A percentile compares a stretch with the other conserved stretches of the same genome.
These are phyloP conservation scores for Aspergillus melleus DNA, from an alignment of 2,329 filamentous ascomycete genomes.

Conservation along the genomic window DNA sequence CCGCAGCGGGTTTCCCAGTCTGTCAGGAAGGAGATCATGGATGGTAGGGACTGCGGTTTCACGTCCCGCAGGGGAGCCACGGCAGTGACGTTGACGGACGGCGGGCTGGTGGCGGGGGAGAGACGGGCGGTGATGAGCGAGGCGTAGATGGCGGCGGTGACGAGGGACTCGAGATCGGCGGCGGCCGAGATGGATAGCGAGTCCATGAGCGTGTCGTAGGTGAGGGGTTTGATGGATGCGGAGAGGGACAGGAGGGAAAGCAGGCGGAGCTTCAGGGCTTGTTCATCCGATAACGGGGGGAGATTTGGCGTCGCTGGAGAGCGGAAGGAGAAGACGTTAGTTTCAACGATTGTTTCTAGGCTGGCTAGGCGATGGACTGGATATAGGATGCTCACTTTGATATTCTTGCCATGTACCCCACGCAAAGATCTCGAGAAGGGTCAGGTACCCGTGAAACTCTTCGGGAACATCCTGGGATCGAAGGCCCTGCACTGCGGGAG, in stretches of 20 bases:
- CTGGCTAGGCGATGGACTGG: too few species aligned
- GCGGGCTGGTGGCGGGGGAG: conserved; percentile 78
- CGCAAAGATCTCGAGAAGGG: conserved; percentile 82
- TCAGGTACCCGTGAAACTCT: conserved; percentile 65
- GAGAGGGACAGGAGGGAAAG: conserved; percentile 84
- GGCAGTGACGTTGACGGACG: conserved; percentile 73
- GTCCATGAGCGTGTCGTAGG: conserved; percentile 67
- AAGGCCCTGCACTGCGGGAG: conserved; percentile 75
- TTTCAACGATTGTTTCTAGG: neutral
- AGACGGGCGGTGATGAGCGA: conserved; percentile 80
- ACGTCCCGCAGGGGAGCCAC: conserved; percentile 86
- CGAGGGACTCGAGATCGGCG: conserved; percentile 77
- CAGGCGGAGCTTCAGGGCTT: conserved; percentile 83
- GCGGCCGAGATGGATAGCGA: conserved; percentile 66
- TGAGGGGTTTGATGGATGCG: conserved; percentile 65
- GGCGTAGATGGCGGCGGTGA: conserved; percentile 85
- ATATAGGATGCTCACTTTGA: conserved; percentile 47
- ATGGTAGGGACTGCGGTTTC: conserved; percentile 67
- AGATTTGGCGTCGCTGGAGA: conserved; percentile 55
- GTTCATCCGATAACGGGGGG: conserved; percentile 69
- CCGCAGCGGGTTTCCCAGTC: conserved; percentile 80
- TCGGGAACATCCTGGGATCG: conserved; percentile 51
- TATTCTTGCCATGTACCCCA: conserved; percentile 88
- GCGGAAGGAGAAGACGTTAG: neutral
- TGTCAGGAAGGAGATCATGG: conserved; percentile 66